These are phyloP conservation scores for Auricularia sp. DNA, from an alignment of 768 basidiomycete species.

Conservation along the genomic window DNA sequence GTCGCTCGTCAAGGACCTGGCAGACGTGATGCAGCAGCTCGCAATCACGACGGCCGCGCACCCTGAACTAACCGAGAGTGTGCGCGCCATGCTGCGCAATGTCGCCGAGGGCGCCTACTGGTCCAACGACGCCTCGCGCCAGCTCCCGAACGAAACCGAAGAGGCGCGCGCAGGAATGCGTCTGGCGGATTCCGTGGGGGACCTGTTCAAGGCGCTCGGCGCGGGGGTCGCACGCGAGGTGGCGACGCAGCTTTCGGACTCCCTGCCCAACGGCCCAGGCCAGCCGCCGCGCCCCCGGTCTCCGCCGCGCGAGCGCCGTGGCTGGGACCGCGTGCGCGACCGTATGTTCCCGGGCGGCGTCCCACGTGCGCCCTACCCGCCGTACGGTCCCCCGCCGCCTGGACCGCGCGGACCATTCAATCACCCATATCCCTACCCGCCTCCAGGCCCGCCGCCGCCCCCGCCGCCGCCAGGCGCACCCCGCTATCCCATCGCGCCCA, in stretches of 20 bases:
- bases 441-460: conserved; percentile 4
- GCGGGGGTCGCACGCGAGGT: not conserved
- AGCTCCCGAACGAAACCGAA: not conserved
- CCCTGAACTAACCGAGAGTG: conserved; percentile 59
- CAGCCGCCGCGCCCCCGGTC: not conserved
- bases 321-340: not conserved
- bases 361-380: not conserved
- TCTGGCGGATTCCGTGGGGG: conserved; percentile 3
- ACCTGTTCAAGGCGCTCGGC: conserved; percentile 5
- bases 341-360: conserved; percentile 2
- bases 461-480: not conserved
- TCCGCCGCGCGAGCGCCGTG: not conserved
- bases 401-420: not conserved
- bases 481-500: not conserved
- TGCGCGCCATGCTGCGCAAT: conserved; percentile 57
- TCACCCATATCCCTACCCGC: not conserved
- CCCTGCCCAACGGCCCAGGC: not conserved
- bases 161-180: conserved; percentile 3
- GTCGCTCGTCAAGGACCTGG: conserved; percentile 56
- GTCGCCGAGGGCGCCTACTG: conserved; percentile 60
- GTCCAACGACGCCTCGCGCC: conserved; percentile 33
- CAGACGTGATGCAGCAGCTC: conserved; percentile 47
- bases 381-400: not conserved
- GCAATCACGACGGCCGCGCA: conserved; percentile 49
- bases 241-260: not conserved